phyloP scores from a whole-genome alignment of 768 basidiomycete species.

The Tephrocybe sp. region DNA sequence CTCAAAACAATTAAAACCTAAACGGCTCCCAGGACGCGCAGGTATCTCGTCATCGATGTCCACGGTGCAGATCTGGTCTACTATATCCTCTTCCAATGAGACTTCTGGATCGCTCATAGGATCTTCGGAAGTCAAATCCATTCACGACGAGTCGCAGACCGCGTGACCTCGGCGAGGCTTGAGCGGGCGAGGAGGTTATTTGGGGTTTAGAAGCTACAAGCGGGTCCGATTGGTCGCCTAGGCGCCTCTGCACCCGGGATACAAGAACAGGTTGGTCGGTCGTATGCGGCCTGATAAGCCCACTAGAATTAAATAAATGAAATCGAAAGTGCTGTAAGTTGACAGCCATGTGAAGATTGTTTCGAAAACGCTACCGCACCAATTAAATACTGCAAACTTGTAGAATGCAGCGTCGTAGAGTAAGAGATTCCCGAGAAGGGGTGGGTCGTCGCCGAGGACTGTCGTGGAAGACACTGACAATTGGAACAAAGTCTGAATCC shows the following conservation, averaged over 20 bases:
- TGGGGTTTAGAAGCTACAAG: not conserved
- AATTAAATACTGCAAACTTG: too few relatives aligned
- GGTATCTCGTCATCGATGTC: slow-evolving; percentile 29
- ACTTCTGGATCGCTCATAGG: not conserved
- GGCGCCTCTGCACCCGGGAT: too few relatives aligned
- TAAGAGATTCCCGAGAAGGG: too few relatives aligned
- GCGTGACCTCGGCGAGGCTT: slow-evolving; percentile 10
- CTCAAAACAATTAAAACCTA: slow-evolving; percentile 38
- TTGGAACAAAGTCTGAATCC: not conserved
- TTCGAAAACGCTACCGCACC: too few relatives aligned
- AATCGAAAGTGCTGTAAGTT: too few relatives aligned
- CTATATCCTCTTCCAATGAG: slow-evolving; percentile 22
- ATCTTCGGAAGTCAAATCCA: slow-evolving; percentile 1
- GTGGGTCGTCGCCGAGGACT: too few relatives aligned
- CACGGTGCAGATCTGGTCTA: slow-evolving; percentile 16
- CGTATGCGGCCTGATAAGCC: too few relatives aligned
- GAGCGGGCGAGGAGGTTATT: not conserved
- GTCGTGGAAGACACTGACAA: not conserved
- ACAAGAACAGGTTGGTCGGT: too few relatives aligned
- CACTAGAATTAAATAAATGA: too few relatives aligned
- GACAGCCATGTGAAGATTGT: too few relatives aligned
- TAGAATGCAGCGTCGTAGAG: too few relatives aligned
- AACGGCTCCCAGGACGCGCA: slow-evolving; percentile 45
- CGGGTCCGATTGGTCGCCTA: not conserved
- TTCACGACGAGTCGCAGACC: slow-evolving; percentile 1